Evolutionary conservation across 2,329 filamentous ascomycete genomes (phyloP).

Genomic region (Cercospora sojina): DNA sequence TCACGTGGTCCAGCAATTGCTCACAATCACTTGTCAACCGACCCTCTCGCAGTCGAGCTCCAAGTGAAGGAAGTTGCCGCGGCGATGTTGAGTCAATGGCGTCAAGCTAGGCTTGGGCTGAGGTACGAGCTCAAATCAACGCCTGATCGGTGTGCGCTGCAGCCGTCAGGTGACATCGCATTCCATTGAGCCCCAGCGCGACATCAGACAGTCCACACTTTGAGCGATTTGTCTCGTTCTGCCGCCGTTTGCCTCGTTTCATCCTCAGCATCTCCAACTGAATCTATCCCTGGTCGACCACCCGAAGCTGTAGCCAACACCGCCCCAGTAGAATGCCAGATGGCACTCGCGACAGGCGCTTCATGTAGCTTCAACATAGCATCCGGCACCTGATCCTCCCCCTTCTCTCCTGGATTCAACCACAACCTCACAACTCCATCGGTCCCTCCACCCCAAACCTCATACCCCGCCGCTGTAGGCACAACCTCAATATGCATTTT

Average conservation of each 20-base stretch:
- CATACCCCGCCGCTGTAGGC: constrained; percentile 43
- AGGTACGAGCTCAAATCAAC: not conserved
- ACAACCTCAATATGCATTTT: constrained; percentile 57
- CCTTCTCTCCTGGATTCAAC: constrained; percentile 46
- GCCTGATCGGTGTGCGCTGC: not conserved
- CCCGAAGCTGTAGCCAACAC: constrained; percentile 54
- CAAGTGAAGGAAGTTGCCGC: not conserved
- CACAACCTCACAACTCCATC: constrained; percentile 54
- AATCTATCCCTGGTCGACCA: not conserved
- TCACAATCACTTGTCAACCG: not conserved
- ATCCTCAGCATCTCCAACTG: not conserved
- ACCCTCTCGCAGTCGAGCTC: not conserved
- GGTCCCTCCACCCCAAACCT: constrained; percentile 60
- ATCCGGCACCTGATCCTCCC: constrained; percentile 45
- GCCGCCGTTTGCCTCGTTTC: not conserved
- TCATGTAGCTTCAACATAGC: constrained; percentile 48
- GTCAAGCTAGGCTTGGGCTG: not conserved
- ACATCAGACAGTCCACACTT: constrained; percentile 4
- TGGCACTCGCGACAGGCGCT: constrained; percentile 48
- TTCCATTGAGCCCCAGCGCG: not conserved
- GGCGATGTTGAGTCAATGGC: no score
- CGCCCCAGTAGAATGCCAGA: constrained; percentile 49
- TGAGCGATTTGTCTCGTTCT: not conserved
- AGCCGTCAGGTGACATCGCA: no score
- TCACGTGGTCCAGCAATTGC: not conserved